Percentiles rank a stretch among this genome's conserved stretches.
phyloP scores from a whole-genome alignment of 225 moss, liverwort and hornwort species.

The Bryoerythrophyllum caledonicum region DNA sequence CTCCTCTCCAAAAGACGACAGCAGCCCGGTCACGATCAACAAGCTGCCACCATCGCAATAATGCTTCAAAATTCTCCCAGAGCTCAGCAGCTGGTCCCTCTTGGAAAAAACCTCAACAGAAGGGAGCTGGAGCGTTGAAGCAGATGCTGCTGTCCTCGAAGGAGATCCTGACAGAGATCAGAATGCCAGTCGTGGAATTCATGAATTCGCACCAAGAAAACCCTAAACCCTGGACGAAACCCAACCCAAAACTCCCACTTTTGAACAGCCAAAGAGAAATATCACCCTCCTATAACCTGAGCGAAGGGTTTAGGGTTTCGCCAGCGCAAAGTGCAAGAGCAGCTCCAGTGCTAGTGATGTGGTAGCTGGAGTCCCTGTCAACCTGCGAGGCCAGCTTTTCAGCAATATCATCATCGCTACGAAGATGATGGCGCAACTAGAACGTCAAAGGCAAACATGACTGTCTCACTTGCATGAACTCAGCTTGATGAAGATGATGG shows the following conservation, averaged over 20 bases:
- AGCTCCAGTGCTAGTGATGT: no score
- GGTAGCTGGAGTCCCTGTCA: no score
- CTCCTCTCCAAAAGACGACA: constrained; percentile 58
- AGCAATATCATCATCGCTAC: constrained; percentile 30
- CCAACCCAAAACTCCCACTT: no score
- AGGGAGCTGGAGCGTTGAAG: constrained; percentile 51
- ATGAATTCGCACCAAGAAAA: background rate
- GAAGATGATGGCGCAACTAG: background rate
- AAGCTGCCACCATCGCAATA: constrained; percentile 28
- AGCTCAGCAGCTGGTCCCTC: no score
- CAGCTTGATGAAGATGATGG: no score
- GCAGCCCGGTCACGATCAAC: constrained; percentile 34
- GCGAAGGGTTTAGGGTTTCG: no score
- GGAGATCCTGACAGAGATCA: constrained; percentile 37
- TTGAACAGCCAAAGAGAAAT: no score
- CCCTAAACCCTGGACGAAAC: background rate
- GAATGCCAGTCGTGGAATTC: background rate
- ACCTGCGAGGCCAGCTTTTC: constrained; percentile 19
- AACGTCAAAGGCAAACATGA: no score
- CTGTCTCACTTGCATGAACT: no score
- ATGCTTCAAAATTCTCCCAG: constrained; percentile 42
- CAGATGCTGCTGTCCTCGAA: constrained; percentile 38
- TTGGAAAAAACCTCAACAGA: constrained; percentile 56
- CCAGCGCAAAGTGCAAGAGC: no score
- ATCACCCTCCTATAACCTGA: no score